Base-by-base conservation (phyloP, 2,329 filamentous ascomycete species). In the Zymoseptoria brevis region DNA sequence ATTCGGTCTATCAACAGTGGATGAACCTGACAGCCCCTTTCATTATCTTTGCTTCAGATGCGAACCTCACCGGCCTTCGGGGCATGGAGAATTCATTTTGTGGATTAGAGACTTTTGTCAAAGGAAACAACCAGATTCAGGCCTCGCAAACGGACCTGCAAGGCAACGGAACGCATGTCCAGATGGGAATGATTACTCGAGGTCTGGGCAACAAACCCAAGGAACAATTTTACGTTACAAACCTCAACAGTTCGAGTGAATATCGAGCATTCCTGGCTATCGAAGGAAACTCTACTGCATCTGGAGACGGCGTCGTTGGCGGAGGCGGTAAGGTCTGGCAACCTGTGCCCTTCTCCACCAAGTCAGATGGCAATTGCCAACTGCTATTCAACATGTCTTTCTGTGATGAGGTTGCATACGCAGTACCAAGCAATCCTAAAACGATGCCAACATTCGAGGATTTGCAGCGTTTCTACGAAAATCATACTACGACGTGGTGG, bases 301-400 rank as follows among this genome's bases (percentile, higher is more conserved):
- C 76, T 3, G 81, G 81, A 1, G 73, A 78, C 45, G 80, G 81
- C 11, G 78, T 80, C 3, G 78, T 86, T 13, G 85, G 85, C 19
- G 87, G 87, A n/a, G 90, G 92, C 30, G 89, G 90, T 8, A 81
- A 81, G 56, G 85, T 96, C 26, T 96, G 87, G 76, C 78, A 80
- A 55, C 19, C 60, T 54, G 87, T 88, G 55, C 80, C 79, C n/a
- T 96, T 96, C 73, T 79, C 78, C 6, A 96, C 93, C 8, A 90
- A 92, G 71, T 79, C 84, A 84, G 89, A 88, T 60, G 83, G 85
- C 60, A 96, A 92, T 69, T 99, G 94, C 73, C 87, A 87, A 60
- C 81, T 99, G 49, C 81, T 97, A 52, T 92, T 87, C 73, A 87
- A 95, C 69, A 83, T 99, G n/a, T 79, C 85, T 0, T 95, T 97